These are phyloP conservation scores for Tolypocladium paradoxum DNA, from an alignment of 2,329 filamentous ascomycete species.

Conservation along the genomic window DNA sequence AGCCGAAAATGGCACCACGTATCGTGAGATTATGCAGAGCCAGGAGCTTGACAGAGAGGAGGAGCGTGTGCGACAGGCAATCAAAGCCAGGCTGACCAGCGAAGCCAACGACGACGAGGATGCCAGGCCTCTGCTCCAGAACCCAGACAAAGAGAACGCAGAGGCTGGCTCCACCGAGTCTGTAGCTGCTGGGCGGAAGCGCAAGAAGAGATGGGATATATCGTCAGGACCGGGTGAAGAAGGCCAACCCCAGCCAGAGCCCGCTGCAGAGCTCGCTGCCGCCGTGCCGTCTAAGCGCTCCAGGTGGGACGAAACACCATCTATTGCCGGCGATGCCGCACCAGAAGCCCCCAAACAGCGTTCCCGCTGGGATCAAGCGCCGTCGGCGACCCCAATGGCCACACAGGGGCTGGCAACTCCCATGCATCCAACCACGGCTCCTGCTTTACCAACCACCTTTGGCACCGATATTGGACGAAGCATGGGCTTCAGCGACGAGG, in stretches of 20 bases:
- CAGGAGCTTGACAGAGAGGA: conserved; percentile 91
- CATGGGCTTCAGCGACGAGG: conserved; percentile 79
- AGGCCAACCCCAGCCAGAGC: conserved; percentile 35
- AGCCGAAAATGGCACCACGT: conserved; percentile 64
- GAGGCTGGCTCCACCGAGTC: conserved; percentile 59
- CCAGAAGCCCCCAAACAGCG: conserved; percentile 59
- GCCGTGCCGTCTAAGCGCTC: conserved; percentile 63
- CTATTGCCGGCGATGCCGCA: conserved; percentile 37
- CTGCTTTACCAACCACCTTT: conserved; percentile 49
- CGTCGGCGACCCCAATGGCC: conserved; percentile 65
- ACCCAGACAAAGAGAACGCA: conserved; percentile 61
- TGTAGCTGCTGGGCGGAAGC: conserved; percentile 56
- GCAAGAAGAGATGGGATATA: conserved; percentile 94
- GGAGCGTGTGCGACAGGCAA: conserved; percentile 68
- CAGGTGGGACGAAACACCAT: conserved; percentile 77
- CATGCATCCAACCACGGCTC: conserved; percentile 57
- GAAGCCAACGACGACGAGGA: conserved; percentile 49
- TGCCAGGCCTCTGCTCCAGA: conserved; percentile 65
- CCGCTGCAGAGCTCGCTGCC: conserved; percentile 33
- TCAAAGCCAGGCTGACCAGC: conserved; percentile 60
- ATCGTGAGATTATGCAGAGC: conserved; percentile 82
- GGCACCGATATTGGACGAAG: conserved; percentile 76
- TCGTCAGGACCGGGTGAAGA: conserved; percentile 45
- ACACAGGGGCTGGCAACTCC: conserved; percentile 67
- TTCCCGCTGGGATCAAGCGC: conserved; percentile 88